Base-by-base conservation (phyloP, 2,329 filamentous ascomycete species). In the Fusarium sp. region DNA sequence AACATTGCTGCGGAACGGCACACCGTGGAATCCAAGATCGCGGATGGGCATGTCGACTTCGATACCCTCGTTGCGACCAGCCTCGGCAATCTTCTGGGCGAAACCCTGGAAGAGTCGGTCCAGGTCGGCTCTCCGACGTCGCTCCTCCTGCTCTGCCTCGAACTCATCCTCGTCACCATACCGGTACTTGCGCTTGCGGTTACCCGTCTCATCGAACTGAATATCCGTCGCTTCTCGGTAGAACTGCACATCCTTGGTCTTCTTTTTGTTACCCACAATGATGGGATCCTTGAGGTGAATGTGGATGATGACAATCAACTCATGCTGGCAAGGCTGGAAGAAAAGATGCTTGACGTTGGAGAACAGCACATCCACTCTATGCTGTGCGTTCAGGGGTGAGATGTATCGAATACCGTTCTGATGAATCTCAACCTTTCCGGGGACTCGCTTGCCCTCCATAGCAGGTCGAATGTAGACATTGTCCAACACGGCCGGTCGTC, bases 101-200 rank as follows among this genome's bases (percentile, higher is more conserved):
- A 98, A 99, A 72, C 90, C 92, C 84, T 98, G 97, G 89, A 99
- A 99, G 76, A 98, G 91, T 67, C 96, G 93, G 84, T 99, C 96
- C 60, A 99, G 91, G 72, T 96, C 94, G n/a, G 94, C 93, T 76
- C 96, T 90, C 67, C 96, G 92, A 75, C 96, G 90, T 77, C 97
- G 92, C 84, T 99, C 96, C 83, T 99, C 96, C 83, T 99, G 96
- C 82, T 99, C 96, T 47, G 96, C 95, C 83, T 99, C 96, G 73
- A 99, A 99, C 82, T 99, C 96, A 80, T 99, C 96, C 82, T 99
- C 97, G 74, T 99, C 96, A 50, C 96, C 96, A 80, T 97, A 98
- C 58, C 96, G 92, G 84, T 98, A 97, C 85, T 98, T 98, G 76
- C 96, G 93, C 86, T 98, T 98, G 73, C 97, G 91, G 84, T 98